Evolutionary conservation across 306 rosid species (phyloP), one percentile per base, ranked within the genome.

Genomic region (Herpetospermum pedunculosum): DNA sequence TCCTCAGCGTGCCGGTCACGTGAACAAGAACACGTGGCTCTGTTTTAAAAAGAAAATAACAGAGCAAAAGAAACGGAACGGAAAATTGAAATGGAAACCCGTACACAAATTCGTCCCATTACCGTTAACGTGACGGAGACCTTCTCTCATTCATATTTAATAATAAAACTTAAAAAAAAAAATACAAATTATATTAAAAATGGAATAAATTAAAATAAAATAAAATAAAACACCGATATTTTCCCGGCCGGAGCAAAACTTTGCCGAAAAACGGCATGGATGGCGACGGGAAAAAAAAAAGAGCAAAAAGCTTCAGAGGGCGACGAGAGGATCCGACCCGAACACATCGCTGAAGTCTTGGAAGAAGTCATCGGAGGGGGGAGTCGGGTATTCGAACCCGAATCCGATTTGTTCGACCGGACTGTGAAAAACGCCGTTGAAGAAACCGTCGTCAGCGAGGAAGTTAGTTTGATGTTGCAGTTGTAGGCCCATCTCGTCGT

Each of bases 291-390:
- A 14, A n/a, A n/a, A n/a, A n/a, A n/a, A n/a, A n/a, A n/a, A n/a
- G n/a, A n/a, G n/a, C n/a, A n/a, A n/a, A n/a, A 12, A 23, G 26
- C 18, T 58, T 81, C 47, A 62, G 0, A 32, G 48, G 14, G 35
- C 35, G 8, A 1, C 52, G 21, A 85, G 83, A 25, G 92, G 80
- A 77, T 91, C 97, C 2, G 89, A 78, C 38, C 77, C 78, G 74
- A 95, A 91, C 5, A 95, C 71, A 76, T 95, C 99, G 19, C 88
- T 90, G 80, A 95, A 88, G 32, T 95, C 99, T 83, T 91, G 96
- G 19, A 91, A 91, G 64, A 77, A 76, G 50, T 95, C 97, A 30
- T 85, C 89, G 23, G 48, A 53, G 0, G 52, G 79, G 80, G 80
- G 83, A 13, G 44, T 77, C 3, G 82, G 50, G 18, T 82, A 76